phyloP scores from a whole-genome alignment of 306 rosid genomes.

The Heteromeles arbutifolia region DNA sequence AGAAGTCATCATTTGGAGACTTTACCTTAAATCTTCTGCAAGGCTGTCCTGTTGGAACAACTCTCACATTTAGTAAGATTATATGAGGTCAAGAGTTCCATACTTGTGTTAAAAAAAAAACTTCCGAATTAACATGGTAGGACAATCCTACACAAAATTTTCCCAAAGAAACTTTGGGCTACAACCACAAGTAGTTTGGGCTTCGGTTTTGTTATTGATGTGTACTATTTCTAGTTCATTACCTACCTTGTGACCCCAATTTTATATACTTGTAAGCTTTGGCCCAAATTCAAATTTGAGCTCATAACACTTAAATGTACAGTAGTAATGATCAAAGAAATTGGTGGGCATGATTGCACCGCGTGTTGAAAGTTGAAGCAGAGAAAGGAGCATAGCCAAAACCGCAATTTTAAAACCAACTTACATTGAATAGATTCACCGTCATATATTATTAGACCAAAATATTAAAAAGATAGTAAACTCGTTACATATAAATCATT shows the following conservation, averaged over 20 bases:
- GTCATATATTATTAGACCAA: too few relatives aligned
- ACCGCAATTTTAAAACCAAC: not conserved
- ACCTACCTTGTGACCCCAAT: not conserved
- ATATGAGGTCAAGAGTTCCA: too few relatives aligned
- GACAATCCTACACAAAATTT: too few relatives aligned
- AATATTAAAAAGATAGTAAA: too few relatives aligned
- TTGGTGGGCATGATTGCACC: not conserved
- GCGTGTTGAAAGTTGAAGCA: not conserved
- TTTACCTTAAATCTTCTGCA: too few relatives aligned
- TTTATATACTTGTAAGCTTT: not conserved
- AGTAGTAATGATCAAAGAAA: not conserved
- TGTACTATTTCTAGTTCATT: not conserved
- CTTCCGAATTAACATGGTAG: too few relatives aligned
- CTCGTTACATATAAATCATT: too few relatives aligned
- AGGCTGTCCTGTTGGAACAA: too few relatives aligned
- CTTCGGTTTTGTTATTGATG: too few relatives aligned
- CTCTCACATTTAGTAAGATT: too few relatives aligned
- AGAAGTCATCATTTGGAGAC: not conserved
- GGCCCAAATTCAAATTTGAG: not conserved
- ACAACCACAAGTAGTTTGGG: not conserved
- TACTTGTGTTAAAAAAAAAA: too few relatives aligned
- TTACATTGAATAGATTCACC: fast-evolving
- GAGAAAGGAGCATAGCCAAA: not conserved
- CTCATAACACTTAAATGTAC: not conserved
- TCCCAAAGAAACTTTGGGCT: not conserved